Conservation (phyloP, 2,329 filamentous ascomycete species). For the Colletotrichum sp. region DNA sequence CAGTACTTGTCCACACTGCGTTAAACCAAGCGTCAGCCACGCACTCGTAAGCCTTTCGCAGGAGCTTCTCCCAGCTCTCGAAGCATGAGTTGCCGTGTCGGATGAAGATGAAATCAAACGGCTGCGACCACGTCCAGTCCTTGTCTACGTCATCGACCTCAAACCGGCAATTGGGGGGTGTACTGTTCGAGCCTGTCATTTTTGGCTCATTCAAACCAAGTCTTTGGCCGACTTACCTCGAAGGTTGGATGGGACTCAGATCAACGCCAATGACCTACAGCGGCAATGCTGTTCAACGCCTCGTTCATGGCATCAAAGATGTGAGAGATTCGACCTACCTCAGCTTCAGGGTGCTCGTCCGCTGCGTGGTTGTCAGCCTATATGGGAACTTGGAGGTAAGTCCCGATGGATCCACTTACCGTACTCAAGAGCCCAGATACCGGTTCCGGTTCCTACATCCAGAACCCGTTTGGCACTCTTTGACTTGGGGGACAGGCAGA, state of each 20-base stretch:
- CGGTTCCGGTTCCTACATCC: constrained; percentile 6
- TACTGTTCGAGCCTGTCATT: constrained; percentile 23
- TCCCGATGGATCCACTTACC: background rate
- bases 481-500: constrained; percentile 31
- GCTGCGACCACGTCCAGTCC: constrained; percentile 30
- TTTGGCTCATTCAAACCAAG: fast-evolving
- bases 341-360: background rate
- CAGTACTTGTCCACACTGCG: background rate
- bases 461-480: constrained; percentile 21
- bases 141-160: constrained; percentile 40
- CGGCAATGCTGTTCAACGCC: background rate
- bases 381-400: no score
- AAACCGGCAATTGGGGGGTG: constrained; percentile 43
- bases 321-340: background rate
- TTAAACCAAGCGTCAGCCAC: background rate
- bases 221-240: background rate
- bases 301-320: background rate
- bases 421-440: background rate
- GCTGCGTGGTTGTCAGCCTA: background rate
- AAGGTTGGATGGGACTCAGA: background rate
- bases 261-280: background rate
- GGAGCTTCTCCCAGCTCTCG: constrained; percentile 55
- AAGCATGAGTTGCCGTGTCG: constrained; percentile 59
- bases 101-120: constrained; percentile 65
- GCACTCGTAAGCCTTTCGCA: constrained; percentile 47